Evolutionary conservation across 305 asterid genomes (phyloP).

Genomic region (Rubia occidens): DNA sequence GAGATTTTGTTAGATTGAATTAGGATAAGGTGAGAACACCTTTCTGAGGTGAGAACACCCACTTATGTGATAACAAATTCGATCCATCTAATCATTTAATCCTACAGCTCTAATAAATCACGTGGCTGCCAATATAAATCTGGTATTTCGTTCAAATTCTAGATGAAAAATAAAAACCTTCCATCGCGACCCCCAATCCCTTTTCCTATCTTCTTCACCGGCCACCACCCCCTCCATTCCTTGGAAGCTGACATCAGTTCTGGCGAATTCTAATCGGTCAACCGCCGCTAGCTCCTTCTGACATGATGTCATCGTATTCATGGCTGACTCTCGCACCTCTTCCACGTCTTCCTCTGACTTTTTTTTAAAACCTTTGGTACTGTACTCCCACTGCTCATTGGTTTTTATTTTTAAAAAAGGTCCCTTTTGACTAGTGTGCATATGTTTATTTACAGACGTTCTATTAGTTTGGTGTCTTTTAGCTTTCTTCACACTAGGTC

Average conservation of each 20-base stretch:
- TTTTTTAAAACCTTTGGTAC: constrained; percentile 51
- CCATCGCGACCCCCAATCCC: too few relatives aligned
- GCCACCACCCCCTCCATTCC: too few relatives aligned
- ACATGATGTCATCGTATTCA: constrained; percentile 14
- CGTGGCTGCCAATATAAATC: too few relatives aligned
- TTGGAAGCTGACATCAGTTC: background rate
- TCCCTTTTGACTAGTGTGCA: background rate
- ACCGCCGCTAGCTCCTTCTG: background rate
- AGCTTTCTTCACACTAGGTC: background rate
- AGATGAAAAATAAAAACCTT: too few relatives aligned
- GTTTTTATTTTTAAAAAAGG: background rate
- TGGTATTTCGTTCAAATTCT: too few relatives aligned
- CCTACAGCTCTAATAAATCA: too few relatives aligned
- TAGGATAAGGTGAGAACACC: too few relatives aligned
- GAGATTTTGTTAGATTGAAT: too few relatives aligned
- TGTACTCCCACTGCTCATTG: background rate
- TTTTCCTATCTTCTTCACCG: too few relatives aligned
- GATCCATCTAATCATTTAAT: too few relatives aligned
- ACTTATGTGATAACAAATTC: too few relatives aligned
- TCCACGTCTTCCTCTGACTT: constrained; percentile 59
- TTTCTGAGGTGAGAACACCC: too few relatives aligned
- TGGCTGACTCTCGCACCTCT: constrained; percentile 49
- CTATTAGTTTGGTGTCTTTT: constrained; percentile 5
- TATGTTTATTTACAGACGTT: background rate
- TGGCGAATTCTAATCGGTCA: constrained; percentile 15